Conservation (phyloP, 23 red algal species). For the Cyanidiococcus yangmingshanensis region DNA sequence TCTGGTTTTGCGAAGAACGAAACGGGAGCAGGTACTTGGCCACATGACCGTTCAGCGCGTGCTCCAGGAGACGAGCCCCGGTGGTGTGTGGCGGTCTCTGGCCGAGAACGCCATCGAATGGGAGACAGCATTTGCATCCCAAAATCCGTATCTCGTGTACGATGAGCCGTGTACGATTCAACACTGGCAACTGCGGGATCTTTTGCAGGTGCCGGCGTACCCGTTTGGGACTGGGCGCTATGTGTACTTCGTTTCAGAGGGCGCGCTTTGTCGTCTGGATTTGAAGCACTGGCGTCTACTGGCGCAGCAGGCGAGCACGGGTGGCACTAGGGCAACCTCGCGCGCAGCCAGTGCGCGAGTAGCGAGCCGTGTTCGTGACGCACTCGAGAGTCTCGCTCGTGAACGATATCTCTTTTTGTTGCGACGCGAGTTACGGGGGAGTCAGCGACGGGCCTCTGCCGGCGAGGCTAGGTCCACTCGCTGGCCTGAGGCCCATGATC, state of each 20-base stretch:
- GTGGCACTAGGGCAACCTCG: neutral
- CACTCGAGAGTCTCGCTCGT: neutral
- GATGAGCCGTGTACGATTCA: conserved; percentile 22
- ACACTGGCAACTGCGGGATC: conserved; percentile 33
- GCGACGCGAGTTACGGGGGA: neutral
- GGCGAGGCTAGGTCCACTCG: neutral
- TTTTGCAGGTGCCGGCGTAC: conserved; percentile 10
- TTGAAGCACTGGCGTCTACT: neutral
- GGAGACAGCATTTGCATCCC: neutral
- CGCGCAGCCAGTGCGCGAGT: neutral
- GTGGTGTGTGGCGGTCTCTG: neutral
- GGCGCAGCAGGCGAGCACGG: neutral
- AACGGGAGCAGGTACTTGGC: too few species aligned
- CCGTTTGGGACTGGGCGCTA: conserved; percentile 3
- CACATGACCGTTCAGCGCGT: neutral
- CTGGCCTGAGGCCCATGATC: neutral
- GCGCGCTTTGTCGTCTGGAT: neutral
- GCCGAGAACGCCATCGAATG: neutral
- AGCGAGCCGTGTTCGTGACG: neutral
- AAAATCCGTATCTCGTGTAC: neutral
- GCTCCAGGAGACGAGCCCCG: neutral
- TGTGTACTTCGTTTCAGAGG: conserved; percentile 14
- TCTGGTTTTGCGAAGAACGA: too few species aligned
- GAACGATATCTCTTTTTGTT: neutral
- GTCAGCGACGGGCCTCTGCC: neutral